These are phyloP conservation scores for Aureobasidium pullulans DNA, from an alignment of 2,329 filamentous ascomycete genomes.

Conservation along the genomic window DNA sequence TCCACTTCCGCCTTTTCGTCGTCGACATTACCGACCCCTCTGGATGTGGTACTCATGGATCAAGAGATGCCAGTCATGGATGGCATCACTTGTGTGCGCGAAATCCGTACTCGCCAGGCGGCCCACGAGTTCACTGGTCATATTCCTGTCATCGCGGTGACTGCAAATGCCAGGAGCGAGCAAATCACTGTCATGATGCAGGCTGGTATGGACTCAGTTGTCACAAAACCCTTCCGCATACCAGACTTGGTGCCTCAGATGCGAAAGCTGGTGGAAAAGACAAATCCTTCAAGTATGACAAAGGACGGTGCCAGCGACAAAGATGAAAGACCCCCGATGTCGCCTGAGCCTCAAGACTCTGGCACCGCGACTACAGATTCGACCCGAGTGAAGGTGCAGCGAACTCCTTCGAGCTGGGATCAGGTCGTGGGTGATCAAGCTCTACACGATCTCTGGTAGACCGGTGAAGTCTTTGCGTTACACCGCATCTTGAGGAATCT, in stretches of 20 bases:
- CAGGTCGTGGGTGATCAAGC: background rate
- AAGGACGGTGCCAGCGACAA: background rate
- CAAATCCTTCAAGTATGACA: background rate
- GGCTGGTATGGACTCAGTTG: slow-evolving; percentile 23
- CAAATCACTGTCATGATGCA: slow-evolving; percentile 20
- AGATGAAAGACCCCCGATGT: background rate
- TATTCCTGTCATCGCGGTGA: slow-evolving; percentile 65
- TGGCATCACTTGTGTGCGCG: slow-evolving; percentile 60
- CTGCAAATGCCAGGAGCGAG: slow-evolving; percentile 61
- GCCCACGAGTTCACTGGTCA: slow-evolving; percentile 53
- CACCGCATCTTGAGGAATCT: background rate
- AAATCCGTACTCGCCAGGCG: slow-evolving; percentile 52
- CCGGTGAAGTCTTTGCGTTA: background rate
- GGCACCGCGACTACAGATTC: background rate
- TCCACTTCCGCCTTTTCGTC: slow-evolving; percentile 16
- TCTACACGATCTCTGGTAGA: background rate
- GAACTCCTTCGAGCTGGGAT: background rate
- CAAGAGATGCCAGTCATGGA: slow-evolving; percentile 72
- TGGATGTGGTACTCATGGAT: slow-evolving; percentile 13
- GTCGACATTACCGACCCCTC: slow-evolving; percentile 2
- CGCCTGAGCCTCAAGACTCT: background rate
- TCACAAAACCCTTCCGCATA: slow-evolving; percentile 30
- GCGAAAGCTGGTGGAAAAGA: slow-evolving; percentile 15
- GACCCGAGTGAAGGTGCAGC: background rate
- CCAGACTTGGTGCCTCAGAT: slow-evolving; percentile 29